Conservation (phyloP, 2,329 filamentous ascomycete genomes). For the Dactylellina drechsleri region DNA sequence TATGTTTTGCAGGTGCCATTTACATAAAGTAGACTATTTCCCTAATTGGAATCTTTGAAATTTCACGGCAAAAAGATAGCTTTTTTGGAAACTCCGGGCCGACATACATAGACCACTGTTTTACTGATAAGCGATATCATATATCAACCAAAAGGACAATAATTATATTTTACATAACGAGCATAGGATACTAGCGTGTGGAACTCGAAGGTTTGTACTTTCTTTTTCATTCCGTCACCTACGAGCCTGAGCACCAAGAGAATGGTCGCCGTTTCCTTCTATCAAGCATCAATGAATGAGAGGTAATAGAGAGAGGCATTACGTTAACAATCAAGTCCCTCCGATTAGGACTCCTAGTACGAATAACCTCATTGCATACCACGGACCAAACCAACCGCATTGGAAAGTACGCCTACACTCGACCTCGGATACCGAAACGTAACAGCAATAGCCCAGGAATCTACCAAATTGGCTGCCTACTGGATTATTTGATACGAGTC, state of each 20-base stretch:
- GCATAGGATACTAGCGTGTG: slow-evolving; percentile 18
- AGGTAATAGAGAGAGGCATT: slow-evolving; percentile 34
- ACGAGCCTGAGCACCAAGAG: slow-evolving; percentile 16
- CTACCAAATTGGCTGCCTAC: slow-evolving; percentile 48
- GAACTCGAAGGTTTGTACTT: slow-evolving; percentile 42
- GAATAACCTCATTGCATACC: slow-evolving; percentile 53
- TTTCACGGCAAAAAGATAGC: slow-evolving; percentile 27
- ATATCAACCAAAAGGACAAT: neutral
- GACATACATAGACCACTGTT: slow-evolving; percentile 38
- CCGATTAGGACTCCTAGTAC: slow-evolving; percentile 37
- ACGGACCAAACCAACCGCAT: slow-evolving; percentile 24
- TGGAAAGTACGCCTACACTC: slow-evolving; percentile 23
- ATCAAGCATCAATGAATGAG: too few relatives aligned
- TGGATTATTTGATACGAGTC: slow-evolving; percentile 45
- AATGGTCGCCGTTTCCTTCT: slow-evolving; percentile 45
- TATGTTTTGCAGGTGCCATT: slow-evolving; percentile 29
- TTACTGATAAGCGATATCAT: slow-evolving; percentile 50
- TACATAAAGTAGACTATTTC: slow-evolving; percentile 28
- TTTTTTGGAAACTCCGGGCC: slow-evolving; percentile 19
- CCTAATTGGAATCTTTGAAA: slow-evolving; percentile 31
- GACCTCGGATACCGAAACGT: slow-evolving; percentile 48
- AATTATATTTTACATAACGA: slow-evolving; percentile 23
- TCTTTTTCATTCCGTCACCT: slow-evolving; percentile 31
- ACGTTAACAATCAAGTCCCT: slow-evolving; percentile 33
- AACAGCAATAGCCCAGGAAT: slow-evolving; percentile 50